These are phyloP conservation scores for Torrubiella hemipterigena DNA, from an alignment of 2,329 filamentous ascomycete genomes.

Conservation along the genomic window DNA sequence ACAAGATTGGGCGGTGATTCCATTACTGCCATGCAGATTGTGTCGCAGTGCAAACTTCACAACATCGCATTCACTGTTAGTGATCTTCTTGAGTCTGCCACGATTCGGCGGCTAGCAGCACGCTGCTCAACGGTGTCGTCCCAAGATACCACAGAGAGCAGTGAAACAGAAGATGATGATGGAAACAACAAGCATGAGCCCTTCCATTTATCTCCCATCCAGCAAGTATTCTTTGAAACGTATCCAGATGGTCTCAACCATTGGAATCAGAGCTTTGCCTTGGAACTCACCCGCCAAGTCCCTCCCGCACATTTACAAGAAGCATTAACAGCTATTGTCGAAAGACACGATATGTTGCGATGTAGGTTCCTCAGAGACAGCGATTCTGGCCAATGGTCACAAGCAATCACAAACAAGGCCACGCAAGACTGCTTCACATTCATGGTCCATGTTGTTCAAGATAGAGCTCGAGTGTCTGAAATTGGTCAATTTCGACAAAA, in stretches of 20 bases:
- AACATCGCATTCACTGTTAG: conserved; percentile 1
- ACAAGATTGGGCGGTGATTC: conserved; percentile 4
- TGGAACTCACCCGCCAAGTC: neutral
- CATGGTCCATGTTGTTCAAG: neutral
- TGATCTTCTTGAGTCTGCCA: conserved; percentile 1
- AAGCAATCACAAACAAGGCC: neutral
- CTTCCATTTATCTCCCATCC: neutral
- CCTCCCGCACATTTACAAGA: neutral
- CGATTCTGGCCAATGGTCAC: neutral
- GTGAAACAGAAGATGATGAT: neutral
- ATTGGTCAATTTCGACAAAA: neutral
- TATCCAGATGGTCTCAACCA: neutral
- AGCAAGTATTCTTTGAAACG: neutral
- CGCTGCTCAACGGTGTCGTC: neutral
- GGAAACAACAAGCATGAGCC: too few relatives aligned
- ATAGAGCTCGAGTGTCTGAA: neutral
- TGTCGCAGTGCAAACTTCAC: neutral
- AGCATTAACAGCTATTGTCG: neutral
- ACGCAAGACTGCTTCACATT: neutral
- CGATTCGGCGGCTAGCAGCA: neutral
- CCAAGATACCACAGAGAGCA: neutral
- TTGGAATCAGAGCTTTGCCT: neutral
- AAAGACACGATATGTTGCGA: neutral
- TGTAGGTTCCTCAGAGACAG: neutral
- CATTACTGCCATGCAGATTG: conserved; percentile 4